Evolutionary conservation across 2,329 filamentous ascomycete species (phyloP), one percentile per base, ranked within the genome.

Genomic region (Sclerotinia sclerotiorum): DNA sequence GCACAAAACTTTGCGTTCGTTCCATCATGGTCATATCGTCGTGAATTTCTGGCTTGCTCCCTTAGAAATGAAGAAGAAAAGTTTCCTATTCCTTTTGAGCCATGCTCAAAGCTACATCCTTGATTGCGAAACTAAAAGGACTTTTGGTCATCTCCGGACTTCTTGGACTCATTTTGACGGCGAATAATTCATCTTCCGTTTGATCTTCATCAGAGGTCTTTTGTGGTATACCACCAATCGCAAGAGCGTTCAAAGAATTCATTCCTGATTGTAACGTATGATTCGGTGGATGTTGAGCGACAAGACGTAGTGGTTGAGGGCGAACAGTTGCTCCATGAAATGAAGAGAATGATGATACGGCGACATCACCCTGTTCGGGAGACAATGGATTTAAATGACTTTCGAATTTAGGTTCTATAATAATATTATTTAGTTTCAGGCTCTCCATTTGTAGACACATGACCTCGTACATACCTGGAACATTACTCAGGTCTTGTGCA

Each of bases 131-230:
- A 73, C 85, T 87, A 76, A 97, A 97, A 0, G 93, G 93, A 76
- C 91, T 94, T 74, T 88, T 91, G 65, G 88, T 88, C 83, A 95
- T 93, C 73, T 96, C 93, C 0, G 93, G 93, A 74, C 91, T 94
- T 63, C 93, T 84, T 1, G 93, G 93, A 75, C 91, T 94, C 80
- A 97, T 87, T 1, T 92, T 93, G 65, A 97, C 84, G 0, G 93
- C 93, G 76, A 97, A 97, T 2, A 97, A 83, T 52, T 91, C 94
- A 69, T 97, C 93, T 72, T 93, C 90, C 0, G 84, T 85, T 52
- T 89, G 87, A 69, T 72, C 49, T 69, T 80, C 77, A 69, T 79
- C 78, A 8, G 21, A 39, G 27, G 7, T 11, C 72, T 72, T 76
- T 62, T 76, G 71, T 24, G 77, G 72, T n/a, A 79, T 69, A 1